Evolutionary conservation across 2,329 filamentous ascomycete species (phyloP).

Genomic region (Aphanocladium album): DNA sequence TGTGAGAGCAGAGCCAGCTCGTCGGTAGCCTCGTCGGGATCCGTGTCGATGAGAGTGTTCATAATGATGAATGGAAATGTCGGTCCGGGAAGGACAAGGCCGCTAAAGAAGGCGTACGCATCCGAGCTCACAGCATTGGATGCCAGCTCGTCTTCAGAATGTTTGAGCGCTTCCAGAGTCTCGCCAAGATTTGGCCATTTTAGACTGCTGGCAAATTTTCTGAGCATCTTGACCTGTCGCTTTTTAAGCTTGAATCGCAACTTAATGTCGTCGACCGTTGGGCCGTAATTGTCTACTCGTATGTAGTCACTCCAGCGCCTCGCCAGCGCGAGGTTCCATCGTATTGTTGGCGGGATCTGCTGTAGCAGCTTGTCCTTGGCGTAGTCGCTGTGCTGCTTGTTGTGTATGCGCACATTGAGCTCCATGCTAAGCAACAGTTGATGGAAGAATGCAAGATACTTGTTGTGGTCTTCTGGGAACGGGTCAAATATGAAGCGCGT

Average conservation of each 20-base stretch:
- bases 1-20: conserved; percentile 63
- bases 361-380: conserved; percentile 59
- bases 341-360: conserved; percentile 64
- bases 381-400: conserved; percentile 53
- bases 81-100: conserved; percentile 63
- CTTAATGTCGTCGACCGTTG: conserved; percentile 49
- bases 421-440: conserved; percentile 71
- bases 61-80: conserved; percentile 71
- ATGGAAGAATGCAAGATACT: conserved; percentile 66
- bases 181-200: conserved; percentile 71
- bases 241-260: conserved; percentile 62
- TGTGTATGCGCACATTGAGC: conserved; percentile 65
- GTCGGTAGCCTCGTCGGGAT: conserved; percentile 61
- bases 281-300: conserved; percentile 56
- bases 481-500: conserved; percentile 67
- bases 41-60: conserved; percentile 72
- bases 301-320: conserved; percentile 68
- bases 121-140: conserved; percentile 62
- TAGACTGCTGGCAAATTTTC: conserved; percentile 64
- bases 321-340: conserved; percentile 69
- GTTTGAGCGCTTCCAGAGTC: conserved; percentile 57
- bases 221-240: conserved; percentile 63
- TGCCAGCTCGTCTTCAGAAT: conserved; percentile 52
- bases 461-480: conserved; percentile 47
- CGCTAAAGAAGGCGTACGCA: conserved; percentile 73